Conservation (phyloP, 2,329 filamentous ascomycete species). For the Fusarium sacchari region DNA sequence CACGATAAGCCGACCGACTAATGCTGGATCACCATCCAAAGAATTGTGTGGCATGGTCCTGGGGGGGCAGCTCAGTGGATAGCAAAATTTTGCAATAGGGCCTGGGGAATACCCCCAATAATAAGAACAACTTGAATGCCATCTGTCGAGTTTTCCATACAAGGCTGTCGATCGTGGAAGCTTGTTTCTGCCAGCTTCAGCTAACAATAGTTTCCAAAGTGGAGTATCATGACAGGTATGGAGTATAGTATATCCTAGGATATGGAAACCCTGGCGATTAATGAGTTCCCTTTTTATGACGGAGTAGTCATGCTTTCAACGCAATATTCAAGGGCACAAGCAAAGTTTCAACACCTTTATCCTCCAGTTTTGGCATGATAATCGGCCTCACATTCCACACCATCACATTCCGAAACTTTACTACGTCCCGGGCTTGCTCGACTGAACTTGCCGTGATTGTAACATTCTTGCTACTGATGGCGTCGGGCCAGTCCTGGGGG, state of each 20-base stretch:
- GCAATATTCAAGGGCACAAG: not conserved
- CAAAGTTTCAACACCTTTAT: no score
- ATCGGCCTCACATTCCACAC: slow-evolving; percentile 13
- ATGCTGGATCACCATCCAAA: not conserved
- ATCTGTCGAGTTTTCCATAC: not conserved
- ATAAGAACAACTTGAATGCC: not conserved
- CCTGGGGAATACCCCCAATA: not conserved
- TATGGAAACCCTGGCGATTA: not conserved
- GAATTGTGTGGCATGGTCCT: not conserved
- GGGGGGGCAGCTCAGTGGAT: not conserved
- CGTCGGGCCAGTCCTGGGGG: not conserved
- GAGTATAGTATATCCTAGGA: no score
- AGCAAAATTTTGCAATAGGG: not conserved
- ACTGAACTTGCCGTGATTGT: not conserved
- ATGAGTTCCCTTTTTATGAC: not conserved
- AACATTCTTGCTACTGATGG: not conserved
- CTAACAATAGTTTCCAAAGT: not conserved
- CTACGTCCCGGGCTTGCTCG: not conserved
- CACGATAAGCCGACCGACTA: slow-evolving; percentile 62
- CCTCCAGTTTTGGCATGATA: not conserved
- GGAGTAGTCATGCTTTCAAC: not conserved
- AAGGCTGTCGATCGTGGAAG: not conserved
- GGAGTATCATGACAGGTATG: not conserved
- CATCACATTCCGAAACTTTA: not conserved
- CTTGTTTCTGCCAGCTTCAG: not conserved